Evolutionary conservation across 2,329 filamentous ascomycete species (phyloP).

Genomic region (Parastagonospora avenae): DNA sequence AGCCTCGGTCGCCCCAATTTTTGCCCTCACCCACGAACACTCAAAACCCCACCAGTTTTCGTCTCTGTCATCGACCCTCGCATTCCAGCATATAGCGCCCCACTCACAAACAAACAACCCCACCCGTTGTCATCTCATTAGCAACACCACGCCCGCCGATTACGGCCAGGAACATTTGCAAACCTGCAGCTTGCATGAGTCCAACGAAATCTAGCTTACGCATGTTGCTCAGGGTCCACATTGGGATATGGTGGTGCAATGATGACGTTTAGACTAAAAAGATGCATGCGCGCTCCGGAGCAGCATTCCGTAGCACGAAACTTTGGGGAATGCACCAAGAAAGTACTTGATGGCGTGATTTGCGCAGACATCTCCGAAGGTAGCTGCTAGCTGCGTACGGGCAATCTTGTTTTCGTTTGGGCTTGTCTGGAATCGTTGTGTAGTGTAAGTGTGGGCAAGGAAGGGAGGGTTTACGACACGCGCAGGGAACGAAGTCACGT

Average conservation of each 20-base stretch:
- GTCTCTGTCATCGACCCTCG: background rate
- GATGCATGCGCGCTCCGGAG: slow-evolving; percentile 2
- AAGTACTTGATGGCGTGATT: background rate
- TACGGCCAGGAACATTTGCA: background rate
- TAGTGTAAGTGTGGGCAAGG: background rate
- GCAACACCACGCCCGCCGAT: slow-evolving; percentile 4
- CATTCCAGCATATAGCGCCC: background rate
- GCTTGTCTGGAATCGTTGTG: too few relatives aligned
- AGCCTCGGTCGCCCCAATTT: background rate
- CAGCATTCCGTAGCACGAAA: slow-evolving; percentile 2
- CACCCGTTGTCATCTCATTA: slow-evolving; percentile 12
- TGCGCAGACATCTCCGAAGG: background rate
- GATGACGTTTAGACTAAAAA: slow-evolving; percentile 40
- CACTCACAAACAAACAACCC: slow-evolving; percentile 17
- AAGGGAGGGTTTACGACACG: slow-evolving; percentile 1
- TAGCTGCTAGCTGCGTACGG: too few relatives aligned
- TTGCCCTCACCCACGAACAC: background rate
- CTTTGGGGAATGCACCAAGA: background rate
- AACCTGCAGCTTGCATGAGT: background rate
- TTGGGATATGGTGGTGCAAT: slow-evolving; percentile 14
- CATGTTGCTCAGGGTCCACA: slow-evolving; percentile 14
- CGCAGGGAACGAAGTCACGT: slow-evolving; percentile 21
- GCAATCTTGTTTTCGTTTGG: too few relatives aligned
- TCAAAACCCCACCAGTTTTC: background rate
- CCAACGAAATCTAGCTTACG: slow-evolving; percentile 2